A percentile compares a stretch with the other conserved stretches of the same genome.
These are phyloP conservation scores for Suhomyces kilbournensis DNA, from an alignment of 805 yeast species.

Conservation along the genomic window DNA sequence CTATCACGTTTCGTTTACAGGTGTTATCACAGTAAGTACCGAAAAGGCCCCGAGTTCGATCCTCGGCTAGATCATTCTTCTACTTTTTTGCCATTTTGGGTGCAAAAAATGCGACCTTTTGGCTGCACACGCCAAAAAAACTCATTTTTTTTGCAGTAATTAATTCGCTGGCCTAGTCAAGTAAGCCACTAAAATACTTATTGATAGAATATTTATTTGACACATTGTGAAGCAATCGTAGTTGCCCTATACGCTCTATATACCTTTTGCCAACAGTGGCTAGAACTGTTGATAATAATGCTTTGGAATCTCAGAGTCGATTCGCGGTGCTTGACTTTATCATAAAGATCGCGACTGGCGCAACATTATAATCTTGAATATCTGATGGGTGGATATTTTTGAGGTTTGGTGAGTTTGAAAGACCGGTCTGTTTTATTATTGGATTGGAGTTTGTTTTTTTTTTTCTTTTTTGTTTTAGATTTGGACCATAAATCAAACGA, in stretches of 20 bases:
- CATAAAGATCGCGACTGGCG: not conserved
- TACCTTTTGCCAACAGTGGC: not conserved
- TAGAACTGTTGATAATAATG: not conserved
- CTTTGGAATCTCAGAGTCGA: not conserved
- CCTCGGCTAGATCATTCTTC: conserved; percentile 39
- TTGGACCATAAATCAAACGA: not conserved
- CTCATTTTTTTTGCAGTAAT: not conserved
- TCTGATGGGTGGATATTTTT: not conserved
- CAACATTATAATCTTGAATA: not conserved
- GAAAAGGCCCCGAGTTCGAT: conserved; percentile 46
- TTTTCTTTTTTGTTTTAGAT: not conserved
- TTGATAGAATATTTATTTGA: not conserved
- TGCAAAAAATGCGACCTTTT: conserved; percentile 36
- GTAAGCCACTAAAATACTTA: no score
- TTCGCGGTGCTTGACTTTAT: not conserved
- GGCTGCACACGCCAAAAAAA: not conserved
- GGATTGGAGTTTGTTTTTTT: not conserved
- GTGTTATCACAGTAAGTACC: conserved; percentile 32
- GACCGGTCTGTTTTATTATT: not conserved
- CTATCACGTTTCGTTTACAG: conserved; percentile 43
- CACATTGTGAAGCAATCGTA: conserved; percentile 1
- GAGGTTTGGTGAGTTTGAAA: not conserved
- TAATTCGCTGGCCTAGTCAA: not conserved
- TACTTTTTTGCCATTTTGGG: conserved; percentile 6
- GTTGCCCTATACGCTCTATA: not conserved